Percentiles rank a stretch among this genome's conserved stretches.
Evolutionary conservation across 257 asterid genomes (phyloP).

Genomic region (Knoxia roxburghii): DNA sequence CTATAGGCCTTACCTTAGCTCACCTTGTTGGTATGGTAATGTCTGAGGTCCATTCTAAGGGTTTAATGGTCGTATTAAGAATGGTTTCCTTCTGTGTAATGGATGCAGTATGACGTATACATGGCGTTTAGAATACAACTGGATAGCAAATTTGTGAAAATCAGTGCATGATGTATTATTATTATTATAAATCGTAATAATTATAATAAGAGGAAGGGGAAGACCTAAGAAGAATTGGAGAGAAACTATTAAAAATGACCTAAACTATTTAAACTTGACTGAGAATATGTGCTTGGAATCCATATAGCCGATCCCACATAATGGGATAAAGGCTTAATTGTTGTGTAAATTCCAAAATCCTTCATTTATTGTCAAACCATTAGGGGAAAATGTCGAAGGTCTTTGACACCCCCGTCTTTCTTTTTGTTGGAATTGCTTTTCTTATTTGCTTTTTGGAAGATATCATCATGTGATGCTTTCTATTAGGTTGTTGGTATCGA

Average conservation of each 20-base stretch:
- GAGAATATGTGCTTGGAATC: no score
- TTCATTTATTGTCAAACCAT: neutral
- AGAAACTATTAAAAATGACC: no score
- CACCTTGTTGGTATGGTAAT: slow-evolving; percentile 99
- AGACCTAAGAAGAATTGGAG: no score
- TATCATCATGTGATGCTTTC: slow-evolving; percentile 2
- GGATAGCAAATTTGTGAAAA: neutral
- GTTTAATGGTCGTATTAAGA: slow-evolving; percentile 4
- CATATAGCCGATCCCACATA: no score
- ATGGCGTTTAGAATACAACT: neutral
- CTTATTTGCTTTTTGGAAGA: neutral
- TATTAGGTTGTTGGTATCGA: slow-evolving; percentile 94
- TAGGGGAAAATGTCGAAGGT: neutral
- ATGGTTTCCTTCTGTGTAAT: neutral
- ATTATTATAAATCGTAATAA: neutral
- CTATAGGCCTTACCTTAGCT: slow-evolving; percentile 88
- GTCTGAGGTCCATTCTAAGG: slow-evolving; percentile 30
- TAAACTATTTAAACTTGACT: no score
- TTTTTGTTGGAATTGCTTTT: neutral
- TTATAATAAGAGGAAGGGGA: no score
- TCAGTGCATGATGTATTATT: neutral
- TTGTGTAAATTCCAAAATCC: no score
- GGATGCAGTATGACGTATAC: neutral
- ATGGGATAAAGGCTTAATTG: no score
- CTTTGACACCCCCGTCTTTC: neutral